Evolutionary conservation across 306 rosid species (phyloP).

Genomic region (Sechiopsis laciniata): DNA sequence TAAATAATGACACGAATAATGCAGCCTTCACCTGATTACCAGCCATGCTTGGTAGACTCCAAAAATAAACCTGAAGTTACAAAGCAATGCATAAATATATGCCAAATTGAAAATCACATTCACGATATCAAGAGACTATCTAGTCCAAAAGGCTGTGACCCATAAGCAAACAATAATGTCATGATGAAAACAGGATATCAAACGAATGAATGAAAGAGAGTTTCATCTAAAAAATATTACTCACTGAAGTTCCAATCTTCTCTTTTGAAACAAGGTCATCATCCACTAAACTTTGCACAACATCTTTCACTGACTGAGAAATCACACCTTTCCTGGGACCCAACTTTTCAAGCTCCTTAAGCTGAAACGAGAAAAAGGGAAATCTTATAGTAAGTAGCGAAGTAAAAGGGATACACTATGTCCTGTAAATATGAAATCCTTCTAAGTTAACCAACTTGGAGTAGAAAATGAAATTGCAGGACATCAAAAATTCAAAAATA

Average conservation of each 20-base stretch:
- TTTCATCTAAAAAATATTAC: constrained; percentile 28
- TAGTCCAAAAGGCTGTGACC: not conserved
- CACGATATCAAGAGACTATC: not conserved
- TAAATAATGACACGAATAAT: constrained; percentile 9
- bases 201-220: not conserved
- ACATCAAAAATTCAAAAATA: not conserved
- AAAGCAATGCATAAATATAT: constrained; percentile 18
- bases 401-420: not conserved
- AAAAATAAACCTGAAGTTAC: constrained; percentile 66
- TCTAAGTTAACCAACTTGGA: not conserved
- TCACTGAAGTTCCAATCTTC: constrained; percentile 96
- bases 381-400: not conserved
- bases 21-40: constrained; percentile 75
- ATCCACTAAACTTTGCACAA: constrained; percentile 85
- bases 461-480: not conserved
- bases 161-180: constrained; percentile 11
- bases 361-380: constrained; percentile 42
- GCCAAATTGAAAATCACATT: constrained; percentile 11
- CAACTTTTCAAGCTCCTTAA: constrained; percentile 89
- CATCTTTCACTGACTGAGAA: constrained; percentile 91
- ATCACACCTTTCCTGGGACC: constrained; percentile 91
- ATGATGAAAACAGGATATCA: not conserved
- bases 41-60: constrained; percentile 98
- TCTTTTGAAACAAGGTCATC: constrained; percentile 91
- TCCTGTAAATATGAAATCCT: not conserved